Conservation (phyloP, 2,329 filamentous ascomycete species). For the Xylariaceae sp. region DNA sequence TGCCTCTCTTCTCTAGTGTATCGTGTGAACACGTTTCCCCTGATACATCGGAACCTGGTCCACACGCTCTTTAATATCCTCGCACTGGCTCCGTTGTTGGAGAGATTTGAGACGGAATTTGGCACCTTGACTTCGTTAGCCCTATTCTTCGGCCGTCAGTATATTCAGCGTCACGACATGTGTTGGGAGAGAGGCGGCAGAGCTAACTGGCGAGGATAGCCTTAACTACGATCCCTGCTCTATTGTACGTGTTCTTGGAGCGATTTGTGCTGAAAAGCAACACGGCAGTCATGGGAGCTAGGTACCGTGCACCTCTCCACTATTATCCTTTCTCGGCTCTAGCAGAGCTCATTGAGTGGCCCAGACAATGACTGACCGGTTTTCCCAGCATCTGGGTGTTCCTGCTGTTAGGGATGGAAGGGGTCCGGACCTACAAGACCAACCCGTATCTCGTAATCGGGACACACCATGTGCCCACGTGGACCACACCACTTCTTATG, state of each 20-base stretch:
- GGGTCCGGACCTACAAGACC: slow-evolving; percentile 74
- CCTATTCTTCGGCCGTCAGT: slow-evolving; percentile 86
- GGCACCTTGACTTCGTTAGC: slow-evolving; percentile 84
- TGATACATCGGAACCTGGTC: slow-evolving; percentile 77
- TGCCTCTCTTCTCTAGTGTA: slow-evolving; percentile 63
- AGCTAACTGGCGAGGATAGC: slow-evolving; percentile 42
- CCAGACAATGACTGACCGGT: slow-evolving; percentile 17
- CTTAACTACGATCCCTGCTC: slow-evolving; percentile 74
- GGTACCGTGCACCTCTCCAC: slow-evolving; percentile 48
- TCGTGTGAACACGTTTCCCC: slow-evolving; percentile 83
- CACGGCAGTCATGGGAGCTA: slow-evolving; percentile 73
- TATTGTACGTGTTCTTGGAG: slow-evolving; percentile 76
- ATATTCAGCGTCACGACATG: no score
- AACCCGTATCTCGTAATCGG: slow-evolving; percentile 70
- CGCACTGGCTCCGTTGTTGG: slow-evolving; percentile 79
- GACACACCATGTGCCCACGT: slow-evolving; percentile 73
- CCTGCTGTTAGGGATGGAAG: slow-evolving; percentile 75
- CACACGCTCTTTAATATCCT: slow-evolving; percentile 76
- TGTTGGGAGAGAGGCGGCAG: no score
- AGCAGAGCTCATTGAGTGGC: background rate
- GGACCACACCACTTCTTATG: slow-evolving; percentile 79
- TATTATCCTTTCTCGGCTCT: background rate
- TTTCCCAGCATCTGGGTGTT: slow-evolving; percentile 79
- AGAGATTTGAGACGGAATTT: slow-evolving; percentile 88
- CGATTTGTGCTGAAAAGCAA: slow-evolving; percentile 65